Evolutionary conservation across 805 yeast species (phyloP), one percentile per base, ranked within the genome.

Genomic region (Nakazawaea wickerhamii): DNA sequence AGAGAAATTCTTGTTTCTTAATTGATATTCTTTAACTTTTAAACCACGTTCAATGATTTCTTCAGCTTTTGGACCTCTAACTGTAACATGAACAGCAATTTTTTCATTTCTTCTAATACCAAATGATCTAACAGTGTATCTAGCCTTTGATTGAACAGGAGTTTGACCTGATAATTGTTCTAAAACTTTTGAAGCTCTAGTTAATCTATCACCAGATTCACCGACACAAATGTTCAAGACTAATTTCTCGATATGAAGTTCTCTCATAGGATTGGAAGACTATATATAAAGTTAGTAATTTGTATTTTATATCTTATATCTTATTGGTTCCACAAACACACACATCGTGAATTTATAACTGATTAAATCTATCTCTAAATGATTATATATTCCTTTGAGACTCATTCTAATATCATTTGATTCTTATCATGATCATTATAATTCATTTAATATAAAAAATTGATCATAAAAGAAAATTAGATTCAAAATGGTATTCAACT

Each of bases 91-190:
- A 60, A 90, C 97, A 57, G 99, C 88, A 68, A 93, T 93, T 84
- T 93, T 91, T 77, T 93, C 99, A 79, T 93, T 93, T 87, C 99
- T 88, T 84, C 99, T 90, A 83, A 93, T 93, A 84, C 97, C 96
- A 76, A 93, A 93, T 55, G 98, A 86, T 85, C 99, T 89, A 66
- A 93, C 97, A 58, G 99, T 93, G 88, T 93, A 93, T 81, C 99
- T 87, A 65, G 99, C 99, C 84, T 93, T 93, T 64, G 98, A 90
- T 75, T 87, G 96, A 63, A 93, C 99, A 72, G 99, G 99, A 65
- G 99, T 93, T 80, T 93, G 99, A 90, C 99, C 99, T 61, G 98
- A 91, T 65, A 93, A 85, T 81, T 93, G 99, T 80, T 93, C 99
- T 70, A 93, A 82, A 66, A 93, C 99, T 83, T 93, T 93, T 70